A percentile compares a stretch with the other conserved stretches of the same genome.
phyloP scores from a whole-genome alignment of 805 yeast genomes.

The Priceomyces castillae region DNA sequence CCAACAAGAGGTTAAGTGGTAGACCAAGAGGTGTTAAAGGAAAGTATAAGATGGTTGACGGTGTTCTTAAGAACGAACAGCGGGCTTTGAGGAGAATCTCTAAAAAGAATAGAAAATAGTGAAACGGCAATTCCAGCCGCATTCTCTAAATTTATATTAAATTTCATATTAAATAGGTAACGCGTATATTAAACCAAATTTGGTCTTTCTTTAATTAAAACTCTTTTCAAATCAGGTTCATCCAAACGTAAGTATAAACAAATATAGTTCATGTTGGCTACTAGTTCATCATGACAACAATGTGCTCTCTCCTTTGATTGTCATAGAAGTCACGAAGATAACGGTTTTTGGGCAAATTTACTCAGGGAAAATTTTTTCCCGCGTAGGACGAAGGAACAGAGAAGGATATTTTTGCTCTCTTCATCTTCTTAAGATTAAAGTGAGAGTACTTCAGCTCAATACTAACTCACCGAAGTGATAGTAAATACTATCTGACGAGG shows the following conservation, averaged over 20 bases:
- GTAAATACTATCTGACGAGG: conserved; percentile 1
- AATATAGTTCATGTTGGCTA: background rate
- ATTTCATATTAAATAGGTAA: background rate
- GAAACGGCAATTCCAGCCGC: background rate
- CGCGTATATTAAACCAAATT: background rate
- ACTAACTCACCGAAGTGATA: background rate
- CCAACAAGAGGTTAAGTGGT: conserved; percentile 82
- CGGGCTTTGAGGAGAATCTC: conserved; percentile 88
- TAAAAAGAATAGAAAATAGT: conserved; percentile 69
- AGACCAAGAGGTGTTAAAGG: conserved; percentile 98
- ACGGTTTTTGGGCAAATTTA: background rate
- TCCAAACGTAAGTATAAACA: background rate
- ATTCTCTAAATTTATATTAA: background rate
- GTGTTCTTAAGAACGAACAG: conserved; percentile 95
- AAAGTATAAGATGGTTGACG: conserved; percentile 98
- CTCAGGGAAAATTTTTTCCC: background rate
- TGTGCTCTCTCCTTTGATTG: no score
- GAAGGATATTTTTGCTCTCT: background rate
- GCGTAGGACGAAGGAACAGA: background rate
- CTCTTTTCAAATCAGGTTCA: background rate
- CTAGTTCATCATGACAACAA: no score
- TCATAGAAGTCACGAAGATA: no score
- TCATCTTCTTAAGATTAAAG: background rate
- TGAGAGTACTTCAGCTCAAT: background rate
- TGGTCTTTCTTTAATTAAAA: background rate